phyloP scores from a whole-genome alignment of 192 early-diverging fungal species.

The Dissophora globulifera region DNA sequence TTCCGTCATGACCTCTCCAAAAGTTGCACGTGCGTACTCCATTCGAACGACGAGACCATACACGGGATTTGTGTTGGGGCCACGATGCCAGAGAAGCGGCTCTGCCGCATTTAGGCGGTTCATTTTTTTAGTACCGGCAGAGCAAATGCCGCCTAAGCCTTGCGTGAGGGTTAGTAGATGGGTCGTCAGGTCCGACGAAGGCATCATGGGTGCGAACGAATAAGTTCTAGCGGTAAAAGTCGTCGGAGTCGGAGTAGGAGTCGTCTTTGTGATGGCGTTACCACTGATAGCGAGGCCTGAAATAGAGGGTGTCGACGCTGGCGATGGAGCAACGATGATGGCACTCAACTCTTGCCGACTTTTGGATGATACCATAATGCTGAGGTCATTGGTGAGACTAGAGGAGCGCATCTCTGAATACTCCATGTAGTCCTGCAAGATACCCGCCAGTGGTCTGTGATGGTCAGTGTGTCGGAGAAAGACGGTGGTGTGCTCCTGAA shows the following conservation, averaged over 20 bases:
- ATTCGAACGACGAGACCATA: slow-evolving; percentile 68
- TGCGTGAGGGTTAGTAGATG: slow-evolving; percentile 48
- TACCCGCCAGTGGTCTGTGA: slow-evolving; percentile 46
- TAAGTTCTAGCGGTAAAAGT: slow-evolving; percentile 21
- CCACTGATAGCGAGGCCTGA: not conserved
- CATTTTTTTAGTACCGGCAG: slow-evolving; percentile 48
- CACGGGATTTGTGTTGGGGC: slow-evolving; percentile 68
- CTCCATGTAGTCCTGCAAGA: slow-evolving; percentile 53
- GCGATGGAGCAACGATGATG: slow-evolving; percentile 4
- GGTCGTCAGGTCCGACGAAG: slow-evolving; percentile 54
- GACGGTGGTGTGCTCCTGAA: slow-evolving; percentile 31
- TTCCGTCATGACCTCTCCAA: slow-evolving; percentile 48
- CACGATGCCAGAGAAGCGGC: slow-evolving; percentile 66
- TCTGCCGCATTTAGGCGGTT: slow-evolving; percentile 32
- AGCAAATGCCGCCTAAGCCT: slow-evolving; percentile 58
- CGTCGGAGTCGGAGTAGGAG: not conserved
- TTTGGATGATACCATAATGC: slow-evolving; percentile 33
- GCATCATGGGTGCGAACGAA: slow-evolving; percentile 61
- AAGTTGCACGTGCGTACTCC: slow-evolving; percentile 57
- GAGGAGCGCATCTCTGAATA: slow-evolving; percentile 9
- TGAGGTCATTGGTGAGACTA: slow-evolving; percentile 2
- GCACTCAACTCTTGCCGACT: slow-evolving; percentile 20
- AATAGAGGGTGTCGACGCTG: not conserved
- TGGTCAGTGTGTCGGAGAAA: slow-evolving; percentile 61
- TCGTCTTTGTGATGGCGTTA: not conserved